phyloP scores from a whole-genome alignment of 2,329 filamentous ascomycete species.

The Alternaria dauci region DNA sequence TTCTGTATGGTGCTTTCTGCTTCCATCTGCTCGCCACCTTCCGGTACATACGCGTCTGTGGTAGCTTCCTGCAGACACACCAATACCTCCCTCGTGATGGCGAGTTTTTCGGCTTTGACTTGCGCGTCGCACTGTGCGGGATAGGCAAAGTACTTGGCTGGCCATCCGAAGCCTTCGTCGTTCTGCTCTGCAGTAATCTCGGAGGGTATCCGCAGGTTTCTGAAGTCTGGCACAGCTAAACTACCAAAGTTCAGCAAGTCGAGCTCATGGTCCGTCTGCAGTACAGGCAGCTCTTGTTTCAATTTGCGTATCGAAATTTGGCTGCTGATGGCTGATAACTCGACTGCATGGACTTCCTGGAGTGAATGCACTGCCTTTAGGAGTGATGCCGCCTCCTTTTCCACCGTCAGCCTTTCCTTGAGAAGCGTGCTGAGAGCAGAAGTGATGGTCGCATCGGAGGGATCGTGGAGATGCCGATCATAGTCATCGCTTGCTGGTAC shows the following conservation, averaged over 20 bases:
- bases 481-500: slow-evolving; percentile 19
- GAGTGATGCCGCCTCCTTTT: slow-evolving; percentile 39
- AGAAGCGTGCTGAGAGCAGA: slow-evolving; percentile 25
- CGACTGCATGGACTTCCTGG: slow-evolving; percentile 4
- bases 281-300: slow-evolving; percentile 58
- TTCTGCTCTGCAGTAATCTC: slow-evolving; percentile 51
- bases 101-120: slow-evolving; percentile 50
- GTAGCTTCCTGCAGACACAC: slow-evolving; percentile 49
- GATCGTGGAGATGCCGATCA: slow-evolving; percentile 32
- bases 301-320: slow-evolving; percentile 34
- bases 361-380: slow-evolving; percentile 32
- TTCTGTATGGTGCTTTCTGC: slow-evolving; percentile 24
- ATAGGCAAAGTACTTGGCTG: slow-evolving; percentile 44
- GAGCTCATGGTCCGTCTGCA: slow-evolving; percentile 56
- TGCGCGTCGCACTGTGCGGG: slow-evolving; percentile 33
- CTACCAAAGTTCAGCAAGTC: slow-evolving; percentile 54
- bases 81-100: slow-evolving; percentile 47
- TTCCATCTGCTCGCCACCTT: slow-evolving; percentile 34
- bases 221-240: slow-evolving; percentile 34
- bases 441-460: slow-evolving; percentile 19
- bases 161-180: slow-evolving; percentile 56
- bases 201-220: slow-evolving; percentile 41
- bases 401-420: slow-evolving; percentile 41
- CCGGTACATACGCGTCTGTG: slow-evolving; percentile 28
- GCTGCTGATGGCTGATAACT: slow-evolving; percentile 8